phyloP scores from a whole-genome alignment of 371 early-diverging fungal species.

The Funneliformis caledonium region DNA sequence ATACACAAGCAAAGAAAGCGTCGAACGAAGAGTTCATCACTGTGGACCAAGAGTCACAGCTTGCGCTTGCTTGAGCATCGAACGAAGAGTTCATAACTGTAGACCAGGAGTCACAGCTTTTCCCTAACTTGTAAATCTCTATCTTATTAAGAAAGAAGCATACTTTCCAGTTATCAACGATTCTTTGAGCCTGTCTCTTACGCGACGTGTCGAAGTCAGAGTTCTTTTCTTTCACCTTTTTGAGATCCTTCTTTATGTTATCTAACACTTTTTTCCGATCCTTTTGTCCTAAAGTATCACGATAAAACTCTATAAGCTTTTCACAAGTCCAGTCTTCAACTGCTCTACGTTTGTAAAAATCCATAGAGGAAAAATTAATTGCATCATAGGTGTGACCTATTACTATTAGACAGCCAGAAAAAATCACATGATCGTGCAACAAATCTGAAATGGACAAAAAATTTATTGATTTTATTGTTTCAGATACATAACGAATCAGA shows the following conservation, averaged over 20 bases:
- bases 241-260: constrained; percentile 25
- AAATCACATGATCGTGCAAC: too few relatives aligned
- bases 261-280: constrained; percentile 18
- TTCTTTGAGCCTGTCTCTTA: constrained; percentile 20
- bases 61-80: constrained; percentile 1
- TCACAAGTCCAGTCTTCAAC: constrained; percentile 11
- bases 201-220: constrained; percentile 9
- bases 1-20: constrained; percentile 17
- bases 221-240: background rate
- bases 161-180: constrained; percentile 25
- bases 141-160: background rate
- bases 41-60: constrained; percentile 33
- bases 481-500: too few relatives aligned
- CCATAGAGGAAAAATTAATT: too few relatives aligned
- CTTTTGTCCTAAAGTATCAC: constrained; percentile 8
- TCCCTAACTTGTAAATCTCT: too few relatives aligned
- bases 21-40: constrained; percentile 35
- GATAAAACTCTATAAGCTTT: constrained; percentile 20
- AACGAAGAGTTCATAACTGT: constrained; percentile 34
- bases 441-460: too few relatives aligned
- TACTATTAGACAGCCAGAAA: too few relatives aligned
- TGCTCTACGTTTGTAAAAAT: background rate
- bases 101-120: constrained; percentile 34
- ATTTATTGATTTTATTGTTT: too few relatives aligned
- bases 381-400: too few relatives aligned